Percentiles rank a stretch among this genome's conserved stretches.
Evolutionary conservation across 139 green algal genomes (phyloP).

Genomic region (Coelastrella sp.): DNA sequence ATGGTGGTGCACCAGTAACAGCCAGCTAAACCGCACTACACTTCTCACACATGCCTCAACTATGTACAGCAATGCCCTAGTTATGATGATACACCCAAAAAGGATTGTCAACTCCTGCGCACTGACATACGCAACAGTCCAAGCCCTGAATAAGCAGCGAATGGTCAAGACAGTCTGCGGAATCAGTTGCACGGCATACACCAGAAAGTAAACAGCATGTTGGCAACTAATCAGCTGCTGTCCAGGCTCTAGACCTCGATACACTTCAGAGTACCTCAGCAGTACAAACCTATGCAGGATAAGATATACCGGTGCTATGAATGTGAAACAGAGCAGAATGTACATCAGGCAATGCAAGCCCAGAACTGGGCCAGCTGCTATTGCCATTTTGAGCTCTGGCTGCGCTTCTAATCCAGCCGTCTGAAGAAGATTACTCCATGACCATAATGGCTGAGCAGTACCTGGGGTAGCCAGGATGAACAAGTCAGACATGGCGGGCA

Average conservation of each 20-base stretch:
- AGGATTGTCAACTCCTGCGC: neutral
- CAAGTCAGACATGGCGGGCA: too few relatives aligned
- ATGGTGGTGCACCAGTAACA: slow-evolving; percentile 15
- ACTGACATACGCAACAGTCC: neutral
- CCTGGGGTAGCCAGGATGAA: neutral
- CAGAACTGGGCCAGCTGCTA: neutral
- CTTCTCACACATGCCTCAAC: slow-evolving; percentile 10
- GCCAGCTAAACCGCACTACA: slow-evolving; percentile 7
- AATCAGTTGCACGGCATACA: neutral
- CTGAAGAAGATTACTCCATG: slow-evolving; percentile 23
- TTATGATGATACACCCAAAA: neutral
- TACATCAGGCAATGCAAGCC: neutral
- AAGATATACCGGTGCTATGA: neutral
- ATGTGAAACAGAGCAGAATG: neutral
- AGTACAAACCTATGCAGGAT: slow-evolving; percentile 2
- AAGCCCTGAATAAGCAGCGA: neutral
- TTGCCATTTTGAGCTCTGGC: neutral
- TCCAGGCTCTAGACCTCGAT: neutral
- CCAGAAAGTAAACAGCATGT: slow-evolving; percentile 10
- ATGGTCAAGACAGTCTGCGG: slow-evolving; percentile 13
- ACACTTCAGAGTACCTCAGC: neutral
- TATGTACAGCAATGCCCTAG: neutral
- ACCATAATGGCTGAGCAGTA: neutral
- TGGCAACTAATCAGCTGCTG: slow-evolving; percentile 19
- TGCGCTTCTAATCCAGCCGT: neutral